These are phyloP conservation scores for Solanum okadae DNA, from an alignment of 257 asterid species.

Conservation along the genomic window DNA sequence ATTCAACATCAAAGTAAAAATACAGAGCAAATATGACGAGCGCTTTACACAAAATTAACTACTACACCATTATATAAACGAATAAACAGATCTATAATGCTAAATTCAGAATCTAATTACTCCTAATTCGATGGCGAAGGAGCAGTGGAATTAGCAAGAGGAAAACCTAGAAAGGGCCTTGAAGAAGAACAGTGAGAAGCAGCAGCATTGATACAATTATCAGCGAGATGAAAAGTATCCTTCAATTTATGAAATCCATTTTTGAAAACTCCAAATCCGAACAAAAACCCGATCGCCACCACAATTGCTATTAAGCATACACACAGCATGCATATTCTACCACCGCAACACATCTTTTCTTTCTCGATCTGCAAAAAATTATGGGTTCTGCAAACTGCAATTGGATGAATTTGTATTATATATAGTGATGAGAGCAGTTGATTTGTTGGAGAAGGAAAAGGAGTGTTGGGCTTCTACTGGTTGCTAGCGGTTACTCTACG, in stretches of 20 bases:
- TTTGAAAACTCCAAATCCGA: conserved; percentile 71
- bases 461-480: conserved; percentile 7
- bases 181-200: conserved; percentile 2
- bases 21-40: neutral
- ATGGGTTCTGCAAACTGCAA: neutral
- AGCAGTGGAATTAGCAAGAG: conserved; percentile 16
- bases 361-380: neutral
- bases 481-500: conserved; percentile 58
- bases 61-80: neutral
- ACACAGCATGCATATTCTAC: conserved; percentile 45
- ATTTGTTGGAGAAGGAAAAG: conserved; percentile 8
- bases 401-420: neutral
- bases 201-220: conserved; percentile 2
- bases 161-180: conserved; percentile 39
- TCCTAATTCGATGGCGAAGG: conserved; percentile 18
- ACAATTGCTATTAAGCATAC: conserved; percentile 34
- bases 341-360: conserved; percentile 46
- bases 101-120: neutral
- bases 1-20: neutral
- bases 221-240: conserved; percentile 25
- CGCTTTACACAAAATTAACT: neutral
- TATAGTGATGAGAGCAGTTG: neutral
- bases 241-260: conserved; percentile 53
- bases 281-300: conserved; percentile 43
- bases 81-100: neutral